These are phyloP conservation scores for Murraya koenigii DNA, from an alignment of 345 rosid genomes.

Conservation along the genomic window DNA sequence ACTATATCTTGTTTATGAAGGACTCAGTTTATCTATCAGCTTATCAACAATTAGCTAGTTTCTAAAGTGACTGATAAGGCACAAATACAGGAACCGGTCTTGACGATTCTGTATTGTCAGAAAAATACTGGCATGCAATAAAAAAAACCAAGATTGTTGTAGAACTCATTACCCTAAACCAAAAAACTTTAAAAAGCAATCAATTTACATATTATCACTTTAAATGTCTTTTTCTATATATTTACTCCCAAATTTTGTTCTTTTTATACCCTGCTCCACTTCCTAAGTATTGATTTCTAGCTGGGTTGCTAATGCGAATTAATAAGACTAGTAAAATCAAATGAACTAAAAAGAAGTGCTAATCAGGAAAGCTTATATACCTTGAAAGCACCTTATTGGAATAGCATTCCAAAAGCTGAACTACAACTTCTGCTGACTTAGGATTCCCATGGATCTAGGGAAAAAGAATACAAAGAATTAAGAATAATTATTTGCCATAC, in stretches of 20 bases:
- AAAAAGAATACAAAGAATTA: slow-evolving; percentile 16
- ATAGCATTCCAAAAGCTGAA: slow-evolving; percentile 73
- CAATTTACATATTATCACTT: neutral
- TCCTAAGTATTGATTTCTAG: neutral
- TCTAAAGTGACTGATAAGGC: neutral
- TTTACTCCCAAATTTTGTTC: neutral
- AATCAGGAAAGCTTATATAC: slow-evolving; percentile 42
- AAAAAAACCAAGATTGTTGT: neutral
- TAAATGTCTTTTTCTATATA: neutral
- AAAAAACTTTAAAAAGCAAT: neutral
- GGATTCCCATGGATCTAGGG: slow-evolving; percentile 57
- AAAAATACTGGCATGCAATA: neutral
- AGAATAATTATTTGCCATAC: neutral
- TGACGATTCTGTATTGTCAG: neutral
- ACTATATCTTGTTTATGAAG: neutral
- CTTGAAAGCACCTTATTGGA: slow-evolving; percentile 68
- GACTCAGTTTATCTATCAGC: neutral
- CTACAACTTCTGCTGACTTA: slow-evolving; percentile 38
- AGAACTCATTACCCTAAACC: neutral
- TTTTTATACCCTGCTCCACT: neutral
- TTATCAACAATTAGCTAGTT: neutral
- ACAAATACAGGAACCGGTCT: neutral
- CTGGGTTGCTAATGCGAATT: neutral
- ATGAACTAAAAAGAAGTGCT: slow-evolving; percentile 12
- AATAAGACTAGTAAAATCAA: neutral